phyloP scores from a whole-genome alignment of 2,329 filamentous ascomycete species.

The Neofusicoccum ribis region DNA sequence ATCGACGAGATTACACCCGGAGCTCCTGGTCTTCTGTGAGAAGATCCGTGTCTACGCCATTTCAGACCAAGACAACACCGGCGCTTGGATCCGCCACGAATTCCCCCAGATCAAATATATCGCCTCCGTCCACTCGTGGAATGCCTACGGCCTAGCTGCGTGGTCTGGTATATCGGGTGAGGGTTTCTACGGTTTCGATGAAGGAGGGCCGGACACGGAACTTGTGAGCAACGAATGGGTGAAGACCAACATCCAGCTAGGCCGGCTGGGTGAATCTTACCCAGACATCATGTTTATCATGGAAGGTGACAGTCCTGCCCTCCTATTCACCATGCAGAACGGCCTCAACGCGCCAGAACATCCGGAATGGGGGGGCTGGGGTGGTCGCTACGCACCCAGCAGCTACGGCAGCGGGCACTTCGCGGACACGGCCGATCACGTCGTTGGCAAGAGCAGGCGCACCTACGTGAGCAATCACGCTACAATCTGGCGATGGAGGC shows the following conservation, averaged over 20 bases:
- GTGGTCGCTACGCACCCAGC: constrained; percentile 48
- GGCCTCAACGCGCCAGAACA: constrained; percentile 49
- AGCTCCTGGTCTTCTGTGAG: constrained; percentile 36
- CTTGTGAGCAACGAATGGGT: constrained; percentile 55
- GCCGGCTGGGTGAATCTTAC: constrained; percentile 44
- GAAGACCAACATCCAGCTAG: constrained; percentile 55
- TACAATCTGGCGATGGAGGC: constrained; percentile 56
- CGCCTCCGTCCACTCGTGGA: constrained; percentile 57
- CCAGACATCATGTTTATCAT: constrained; percentile 52
- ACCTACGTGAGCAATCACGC: constrained; percentile 47
- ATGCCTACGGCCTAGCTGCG: constrained; percentile 54
- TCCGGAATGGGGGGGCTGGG: constrained; percentile 53
- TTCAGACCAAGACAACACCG: constrained; percentile 61
- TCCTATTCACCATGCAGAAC: constrained; percentile 53
- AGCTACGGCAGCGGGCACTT: constrained; percentile 40
- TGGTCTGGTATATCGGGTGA: constrained; percentile 60
- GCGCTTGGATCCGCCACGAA: constrained; percentile 55
- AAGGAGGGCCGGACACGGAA: constrained; percentile 50
- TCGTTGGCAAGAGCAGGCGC: constrained; percentile 34
- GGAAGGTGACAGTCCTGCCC: constrained; percentile 56
- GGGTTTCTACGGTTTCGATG: constrained; percentile 47
- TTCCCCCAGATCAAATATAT: constrained; percentile 61
- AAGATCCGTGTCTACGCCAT: constrained; percentile 49
- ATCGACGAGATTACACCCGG: constrained; percentile 27
- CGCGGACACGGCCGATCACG: constrained; percentile 40